Evolutionary conservation across 2,329 filamentous ascomycete species (phyloP).

Genomic region (Aspergillus sp.): DNA sequence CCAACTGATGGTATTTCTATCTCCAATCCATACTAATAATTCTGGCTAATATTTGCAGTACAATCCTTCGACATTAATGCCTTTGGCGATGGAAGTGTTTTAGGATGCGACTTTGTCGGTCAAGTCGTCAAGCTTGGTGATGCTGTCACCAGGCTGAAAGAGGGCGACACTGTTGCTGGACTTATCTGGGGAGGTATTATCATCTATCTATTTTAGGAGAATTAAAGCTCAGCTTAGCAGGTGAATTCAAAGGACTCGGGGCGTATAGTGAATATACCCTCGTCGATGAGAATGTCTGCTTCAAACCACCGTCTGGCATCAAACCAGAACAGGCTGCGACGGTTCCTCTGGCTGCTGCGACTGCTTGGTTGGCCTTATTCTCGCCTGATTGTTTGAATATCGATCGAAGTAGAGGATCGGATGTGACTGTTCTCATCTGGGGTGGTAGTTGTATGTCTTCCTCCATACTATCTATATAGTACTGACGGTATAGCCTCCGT

Average conservation of each 20-base stretch:
- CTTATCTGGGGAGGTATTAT: neutral
- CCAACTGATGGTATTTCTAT: neutral
- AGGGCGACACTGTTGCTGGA: neutral
- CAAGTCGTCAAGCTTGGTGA: neutral
- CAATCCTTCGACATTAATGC: neutral
- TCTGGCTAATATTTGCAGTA: neutral
- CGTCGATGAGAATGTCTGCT: slow-evolving; percentile 39
- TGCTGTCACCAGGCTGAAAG: neutral
- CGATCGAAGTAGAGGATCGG: slow-evolving; percentile 8
- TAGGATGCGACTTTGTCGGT: neutral
- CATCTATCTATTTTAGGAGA: neutral
- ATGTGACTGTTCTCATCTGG: slow-evolving; percentile 36
- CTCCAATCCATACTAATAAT: neutral
- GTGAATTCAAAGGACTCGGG: slow-evolving; percentile 23
- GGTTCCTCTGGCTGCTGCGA: slow-evolving; percentile 36
- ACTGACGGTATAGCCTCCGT: slow-evolving; percentile 28
- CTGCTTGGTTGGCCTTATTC: slow-evolving; percentile 37
- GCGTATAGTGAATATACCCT: slow-evolving; percentile 37
- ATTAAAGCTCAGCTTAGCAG: neutral
- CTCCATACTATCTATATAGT: neutral
- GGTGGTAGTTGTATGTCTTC: slow-evolving; percentile 38
- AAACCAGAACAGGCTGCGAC: slow-evolving; percentile 31
- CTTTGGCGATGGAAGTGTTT: neutral
- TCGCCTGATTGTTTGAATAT: slow-evolving; percentile 35
- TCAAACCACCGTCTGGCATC: slow-evolving; percentile 31